Evolutionary conservation across 495 filamentous ascomycete genomes (phyloP).

Genomic region (Lasiosphaeria hispida): DNA sequence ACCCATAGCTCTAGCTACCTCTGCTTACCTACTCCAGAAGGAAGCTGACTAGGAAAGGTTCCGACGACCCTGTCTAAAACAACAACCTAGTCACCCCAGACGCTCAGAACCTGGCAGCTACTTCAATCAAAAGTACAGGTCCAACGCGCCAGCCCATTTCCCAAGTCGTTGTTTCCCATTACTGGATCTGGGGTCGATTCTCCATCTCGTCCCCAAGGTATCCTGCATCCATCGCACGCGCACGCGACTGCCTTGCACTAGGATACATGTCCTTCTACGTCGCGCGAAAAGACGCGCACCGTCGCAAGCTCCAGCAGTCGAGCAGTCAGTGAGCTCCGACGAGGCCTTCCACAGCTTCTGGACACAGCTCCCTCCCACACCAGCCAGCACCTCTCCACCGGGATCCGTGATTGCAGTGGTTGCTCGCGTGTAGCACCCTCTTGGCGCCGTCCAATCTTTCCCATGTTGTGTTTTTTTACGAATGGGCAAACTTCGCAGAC

Average conservation of each 20-base stretch:
- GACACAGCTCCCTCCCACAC: too few species aligned
- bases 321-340: too few species aligned
- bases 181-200: not conserved
- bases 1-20: not conserved
- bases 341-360: too few species aligned
- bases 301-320: not conserved
- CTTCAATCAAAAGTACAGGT: slow-evolving; percentile 18
- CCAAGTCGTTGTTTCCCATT: not conserved
- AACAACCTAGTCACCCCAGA: slow-evolving; percentile 5
- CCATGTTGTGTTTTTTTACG: not conserved
- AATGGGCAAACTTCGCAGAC: too few species aligned
- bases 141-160: too few species aligned
- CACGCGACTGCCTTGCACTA: not conserved
- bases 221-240: slow-evolving; percentile 2
- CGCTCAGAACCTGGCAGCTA: slow-evolving; percentile 10
- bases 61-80: not conserved
- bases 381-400: not conserved
- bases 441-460: slow-evolving; percentile 15
- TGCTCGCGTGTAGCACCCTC: not conserved
- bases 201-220: not conserved
- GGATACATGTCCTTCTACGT: slow-evolving; percentile 1
- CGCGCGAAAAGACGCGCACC: slow-evolving; percentile 13
- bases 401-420: slow-evolving; percentile 1
- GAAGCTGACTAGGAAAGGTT: not conserved
- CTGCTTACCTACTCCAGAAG: not conserved